Evolutionary conservation across 2,329 filamentous ascomycete genomes (phyloP).

Genomic region (Penicillium sclerotiorum): DNA sequence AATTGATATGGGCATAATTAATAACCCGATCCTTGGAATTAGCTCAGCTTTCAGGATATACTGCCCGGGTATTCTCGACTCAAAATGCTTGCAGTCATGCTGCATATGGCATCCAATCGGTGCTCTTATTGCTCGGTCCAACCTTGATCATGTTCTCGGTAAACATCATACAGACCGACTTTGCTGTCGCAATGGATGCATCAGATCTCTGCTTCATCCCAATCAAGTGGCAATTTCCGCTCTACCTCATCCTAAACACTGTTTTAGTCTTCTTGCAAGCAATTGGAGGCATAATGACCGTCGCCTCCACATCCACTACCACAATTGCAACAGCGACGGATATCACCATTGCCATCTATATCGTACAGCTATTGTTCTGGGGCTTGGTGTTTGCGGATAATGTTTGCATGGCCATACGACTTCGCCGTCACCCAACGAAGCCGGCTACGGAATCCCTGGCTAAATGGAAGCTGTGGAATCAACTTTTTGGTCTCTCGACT

Average conservation of each 20-base stretch:
- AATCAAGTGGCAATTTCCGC: neutral
- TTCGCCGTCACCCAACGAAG: constrained; percentile 1
- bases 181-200: constrained; percentile 2
- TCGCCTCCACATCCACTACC: neutral
- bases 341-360: constrained; percentile 7
- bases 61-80: constrained; percentile 8
- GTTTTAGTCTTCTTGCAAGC: constrained; percentile 4
- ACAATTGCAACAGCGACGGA: neutral
- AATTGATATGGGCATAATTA: too few relatives aligned
- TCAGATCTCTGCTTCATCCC: constrained; percentile 3
- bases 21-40: neutral
- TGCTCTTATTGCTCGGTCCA: constrained; percentile 12
- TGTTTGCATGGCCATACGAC: constrained; percentile 6
- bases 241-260: constrained; percentile 5
- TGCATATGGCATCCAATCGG: constrained; percentile 10
- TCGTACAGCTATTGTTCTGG: constrained; percentile 11
- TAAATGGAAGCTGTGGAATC: constrained; percentile 10
- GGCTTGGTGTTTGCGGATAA: constrained; percentile 5
- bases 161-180: constrained; percentile 5
- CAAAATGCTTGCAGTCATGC: constrained; percentile 2
- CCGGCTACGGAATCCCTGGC: neutral
- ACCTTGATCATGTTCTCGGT: constrained; percentile 17
- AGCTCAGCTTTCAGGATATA: constrained; percentile 9
- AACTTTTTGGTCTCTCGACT: constrained; percentile 11
- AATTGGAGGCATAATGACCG: constrained; percentile 5